Conservation (phyloP, 352 stramenopile genomes). For the Elongisporangium undulatum region DNA sequence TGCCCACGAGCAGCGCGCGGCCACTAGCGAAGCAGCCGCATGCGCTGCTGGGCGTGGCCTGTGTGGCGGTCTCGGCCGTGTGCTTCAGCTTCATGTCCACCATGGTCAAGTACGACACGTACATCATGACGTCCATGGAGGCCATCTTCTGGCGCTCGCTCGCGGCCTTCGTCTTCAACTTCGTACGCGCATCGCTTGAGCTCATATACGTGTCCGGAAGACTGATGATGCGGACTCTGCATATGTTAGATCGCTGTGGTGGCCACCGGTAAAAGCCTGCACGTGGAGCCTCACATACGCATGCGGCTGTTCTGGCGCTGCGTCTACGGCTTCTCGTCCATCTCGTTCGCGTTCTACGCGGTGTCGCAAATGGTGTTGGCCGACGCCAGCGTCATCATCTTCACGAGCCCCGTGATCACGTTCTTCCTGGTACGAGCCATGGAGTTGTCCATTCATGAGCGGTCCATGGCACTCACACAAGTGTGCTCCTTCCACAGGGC, state of each 20-base stretch:
- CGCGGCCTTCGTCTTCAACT: conserved; percentile 52
- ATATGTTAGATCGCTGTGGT: conserved; percentile 12
- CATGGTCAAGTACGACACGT: conserved; percentile 73
- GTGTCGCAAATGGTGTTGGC: conserved; percentile 78
- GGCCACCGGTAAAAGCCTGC: conserved; percentile 45
- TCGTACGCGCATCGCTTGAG: conserved; percentile 24
- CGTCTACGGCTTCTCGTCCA: conserved; percentile 62
- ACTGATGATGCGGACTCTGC: too few species aligned
- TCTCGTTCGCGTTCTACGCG: conserved; percentile 73
- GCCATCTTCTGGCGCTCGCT: conserved; percentile 75
- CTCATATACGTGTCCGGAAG: too few species aligned
- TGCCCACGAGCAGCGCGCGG: background rate
- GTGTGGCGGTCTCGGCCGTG: conserved; percentile 64
- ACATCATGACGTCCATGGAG: conserved; percentile 74
- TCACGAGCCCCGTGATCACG: conserved; percentile 67
- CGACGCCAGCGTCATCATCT: conserved; percentile 68
- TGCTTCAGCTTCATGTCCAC: conserved; percentile 85
- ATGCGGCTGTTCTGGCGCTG: conserved; percentile 63
- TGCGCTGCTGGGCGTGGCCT: conserved; percentile 56
- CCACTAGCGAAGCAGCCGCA: conserved; percentile 26
- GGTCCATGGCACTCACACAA: conserved; percentile 6
- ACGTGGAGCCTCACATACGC: conserved; percentile 40
- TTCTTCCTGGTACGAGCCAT: conserved; percentile 51
- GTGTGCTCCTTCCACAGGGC: conserved; percentile 25
- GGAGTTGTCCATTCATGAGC: background rate